Percentiles rank a stretch among this genome's conserved stretches.
phyloP scores from a whole-genome alignment of 2,329 filamentous ascomycete genomes.

The Rachicladosporium sp. region DNA sequence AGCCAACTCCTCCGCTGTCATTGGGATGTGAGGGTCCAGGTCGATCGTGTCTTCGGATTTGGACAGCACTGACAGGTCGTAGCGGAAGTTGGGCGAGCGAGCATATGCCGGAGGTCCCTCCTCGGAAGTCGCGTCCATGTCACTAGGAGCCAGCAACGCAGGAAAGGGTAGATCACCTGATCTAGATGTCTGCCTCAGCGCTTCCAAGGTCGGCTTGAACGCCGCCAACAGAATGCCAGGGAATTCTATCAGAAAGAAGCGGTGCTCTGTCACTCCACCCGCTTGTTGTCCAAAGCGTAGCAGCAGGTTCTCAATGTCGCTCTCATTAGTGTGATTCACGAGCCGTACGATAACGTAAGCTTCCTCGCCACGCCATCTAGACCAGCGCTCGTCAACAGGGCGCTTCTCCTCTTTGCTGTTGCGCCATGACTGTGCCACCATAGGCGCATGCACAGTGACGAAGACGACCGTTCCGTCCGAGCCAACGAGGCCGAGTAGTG shows the following conservation, averaged over 20 bases:
- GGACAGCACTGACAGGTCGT: slow-evolving; percentile 26
- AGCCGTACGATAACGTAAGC: slow-evolving; percentile 3
- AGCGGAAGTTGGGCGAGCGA: slow-evolving; percentile 36
- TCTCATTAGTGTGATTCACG: slow-evolving; percentile 1
- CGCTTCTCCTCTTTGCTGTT: background rate
- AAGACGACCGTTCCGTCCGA: slow-evolving; percentile 19
- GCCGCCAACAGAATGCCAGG: slow-evolving; percentile 47
- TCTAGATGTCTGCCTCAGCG: slow-evolving; percentile 41
- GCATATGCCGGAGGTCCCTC: slow-evolving; percentile 42
- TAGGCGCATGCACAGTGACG: slow-evolving; percentile 8
- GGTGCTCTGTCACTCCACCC: background rate
- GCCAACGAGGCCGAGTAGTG: slow-evolving; percentile 39
- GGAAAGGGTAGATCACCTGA: slow-evolving; percentile 19
- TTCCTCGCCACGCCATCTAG: background rate
- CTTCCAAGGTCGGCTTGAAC: slow-evolving; percentile 45
- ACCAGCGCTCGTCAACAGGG: background rate
- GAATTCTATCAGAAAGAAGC: slow-evolving; percentile 42
- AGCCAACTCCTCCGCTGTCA: slow-evolving; percentile 20
- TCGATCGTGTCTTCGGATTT: slow-evolving; percentile 10
- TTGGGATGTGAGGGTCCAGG: slow-evolving; percentile 9
- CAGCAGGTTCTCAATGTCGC: slow-evolving; percentile 2
- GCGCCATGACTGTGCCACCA: background rate
- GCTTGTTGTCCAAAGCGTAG: background rate
- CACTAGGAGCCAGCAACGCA: slow-evolving; percentile 14
- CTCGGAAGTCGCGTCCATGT: slow-evolving; percentile 9